Conservation (phyloP, 139 green algal genomes). For the Limnomonas spitsbergensis region DNA sequence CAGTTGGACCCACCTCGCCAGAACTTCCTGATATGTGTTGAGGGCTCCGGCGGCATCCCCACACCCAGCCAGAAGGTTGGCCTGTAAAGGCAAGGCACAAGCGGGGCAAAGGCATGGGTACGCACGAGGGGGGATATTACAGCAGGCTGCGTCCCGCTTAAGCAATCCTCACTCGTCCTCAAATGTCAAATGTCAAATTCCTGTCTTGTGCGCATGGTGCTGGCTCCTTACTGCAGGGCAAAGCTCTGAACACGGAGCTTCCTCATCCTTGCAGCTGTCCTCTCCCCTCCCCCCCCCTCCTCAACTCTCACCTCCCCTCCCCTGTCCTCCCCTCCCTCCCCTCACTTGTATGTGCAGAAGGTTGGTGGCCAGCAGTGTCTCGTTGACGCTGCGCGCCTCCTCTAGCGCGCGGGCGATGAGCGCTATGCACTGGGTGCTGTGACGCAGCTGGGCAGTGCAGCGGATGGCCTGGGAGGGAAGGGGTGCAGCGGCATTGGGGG, state of each 20-base stretch:
- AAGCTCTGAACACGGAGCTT: no score
- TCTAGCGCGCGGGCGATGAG: not conserved
- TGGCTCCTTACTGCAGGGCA: no score
- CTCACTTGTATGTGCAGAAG: conserved; percentile 14
- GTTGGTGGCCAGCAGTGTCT: not conserved
- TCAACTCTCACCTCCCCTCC: no score
- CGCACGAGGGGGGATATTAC: no score
- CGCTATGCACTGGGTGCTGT: conserved; percentile 6
- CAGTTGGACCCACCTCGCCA: not conserved
- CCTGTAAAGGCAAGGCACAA: conserved; percentile 14
- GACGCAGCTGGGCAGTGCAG: conserved; percentile 18
- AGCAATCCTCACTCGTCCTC: no score
- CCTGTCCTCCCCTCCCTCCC: no score
- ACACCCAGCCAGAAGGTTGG: not conserved
- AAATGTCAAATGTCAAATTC: no score
- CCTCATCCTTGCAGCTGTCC: no score
- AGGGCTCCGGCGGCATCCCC: conserved; percentile 19
- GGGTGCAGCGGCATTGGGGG: not conserved
- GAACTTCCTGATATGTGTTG: conserved; percentile 14
- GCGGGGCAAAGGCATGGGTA: not conserved
- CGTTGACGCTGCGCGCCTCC: conserved; percentile 12
- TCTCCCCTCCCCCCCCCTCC: no score
- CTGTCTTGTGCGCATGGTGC: no score
- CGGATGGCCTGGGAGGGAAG: conserved; percentile 7
- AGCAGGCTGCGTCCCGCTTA: not conserved